A percentile compares a stretch with the other conserved stretches of the same genome.
phyloP scores from a whole-genome alignment of 1,284 basidiomycete genomes.

The Ganoderma boninense region DNA sequence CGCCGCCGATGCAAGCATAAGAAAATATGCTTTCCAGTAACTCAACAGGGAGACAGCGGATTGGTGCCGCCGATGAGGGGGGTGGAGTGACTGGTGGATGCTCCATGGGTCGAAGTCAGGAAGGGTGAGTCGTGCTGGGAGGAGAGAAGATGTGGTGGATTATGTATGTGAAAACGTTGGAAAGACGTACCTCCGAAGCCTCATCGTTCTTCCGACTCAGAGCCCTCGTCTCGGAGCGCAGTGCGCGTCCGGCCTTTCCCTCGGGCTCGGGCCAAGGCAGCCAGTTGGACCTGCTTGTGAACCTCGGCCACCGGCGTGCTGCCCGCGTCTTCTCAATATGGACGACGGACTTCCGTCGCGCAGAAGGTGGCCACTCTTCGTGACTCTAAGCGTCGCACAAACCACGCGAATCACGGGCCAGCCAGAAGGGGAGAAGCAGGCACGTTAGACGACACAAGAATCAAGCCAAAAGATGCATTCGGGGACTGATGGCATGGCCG shows the following conservation, averaged over 20 bases:
- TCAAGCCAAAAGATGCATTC: background rate
- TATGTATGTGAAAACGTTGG: background rate
- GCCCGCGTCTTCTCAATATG: background rate
- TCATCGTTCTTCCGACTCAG: background rate
- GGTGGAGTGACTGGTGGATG: background rate
- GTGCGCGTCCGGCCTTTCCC: background rate
- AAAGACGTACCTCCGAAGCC: background rate
- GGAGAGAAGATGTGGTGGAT: background rate
- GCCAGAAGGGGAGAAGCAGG: background rate
- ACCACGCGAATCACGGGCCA: background rate
- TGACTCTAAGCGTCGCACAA: background rate
- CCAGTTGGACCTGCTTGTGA: background rate
- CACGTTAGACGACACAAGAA: background rate
- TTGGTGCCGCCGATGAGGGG: background rate
- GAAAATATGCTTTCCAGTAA: constrained; percentile 18
- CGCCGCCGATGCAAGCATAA: constrained; percentile 24
- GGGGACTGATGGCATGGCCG: constrained; percentile 2
- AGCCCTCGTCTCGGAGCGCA: background rate
- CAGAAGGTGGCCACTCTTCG: background rate
- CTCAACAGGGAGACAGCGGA: constrained; percentile 17
- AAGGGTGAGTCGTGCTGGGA: background rate
- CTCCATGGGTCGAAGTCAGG: background rate
- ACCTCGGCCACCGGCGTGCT: constrained; percentile 8
- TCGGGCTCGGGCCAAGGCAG: background rate
- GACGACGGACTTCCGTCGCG: background rate